phyloP scores from a whole-genome alignment of 495 filamentous ascomycete genomes.

The Aspergillus asperescens region DNA sequence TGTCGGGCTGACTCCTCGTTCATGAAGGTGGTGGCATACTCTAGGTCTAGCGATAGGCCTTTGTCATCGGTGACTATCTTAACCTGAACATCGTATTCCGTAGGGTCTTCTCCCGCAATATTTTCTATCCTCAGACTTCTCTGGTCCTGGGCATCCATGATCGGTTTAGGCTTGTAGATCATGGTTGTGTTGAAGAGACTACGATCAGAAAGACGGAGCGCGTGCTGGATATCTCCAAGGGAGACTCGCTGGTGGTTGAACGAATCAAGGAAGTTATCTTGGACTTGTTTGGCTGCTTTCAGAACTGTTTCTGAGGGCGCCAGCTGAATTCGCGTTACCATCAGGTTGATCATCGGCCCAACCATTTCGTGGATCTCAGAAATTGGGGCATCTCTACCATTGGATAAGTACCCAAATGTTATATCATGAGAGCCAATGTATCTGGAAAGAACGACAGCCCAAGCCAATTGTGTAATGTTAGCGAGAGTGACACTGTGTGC shows the following conservation, averaged over 20 bases:
- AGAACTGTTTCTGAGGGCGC: neutral
- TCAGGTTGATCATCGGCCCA: slow-evolving; percentile 11
- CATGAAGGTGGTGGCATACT: slow-evolving; percentile 6
- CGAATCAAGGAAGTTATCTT: slow-evolving; percentile 8
- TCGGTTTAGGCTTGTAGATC: slow-evolving; percentile 7
- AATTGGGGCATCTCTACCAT: slow-evolving; percentile 13
- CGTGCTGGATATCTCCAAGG: slow-evolving; percentile 13
- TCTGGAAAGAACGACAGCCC: slow-evolving; percentile 7
- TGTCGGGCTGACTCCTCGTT: neutral
- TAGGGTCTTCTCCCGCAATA: slow-evolving; percentile 3
- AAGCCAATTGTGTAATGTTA: slow-evolving; percentile 9
- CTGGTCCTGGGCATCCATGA: neutral
- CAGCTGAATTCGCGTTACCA: slow-evolving; percentile 5
- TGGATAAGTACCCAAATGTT: slow-evolving; percentile 11
- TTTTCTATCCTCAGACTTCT: slow-evolving; percentile 4
- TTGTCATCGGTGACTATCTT: slow-evolving; percentile 4
- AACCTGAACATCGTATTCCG: slow-evolving; percentile 8
- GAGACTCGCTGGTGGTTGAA: slow-evolving; percentile 10
- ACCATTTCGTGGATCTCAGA: slow-evolving; percentile 8
- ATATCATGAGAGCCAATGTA: slow-evolving; percentile 9
- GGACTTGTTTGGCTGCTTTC: slow-evolving; percentile 5
- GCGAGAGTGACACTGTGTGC: slow-evolving; percentile 8
- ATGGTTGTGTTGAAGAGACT: slow-evolving; percentile 12
- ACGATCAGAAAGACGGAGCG: slow-evolving; percentile 2
- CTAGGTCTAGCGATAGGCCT: neutral